A percentile compares a stretch with the other conserved stretches of the same genome.
Evolutionary conservation across 2,329 filamentous ascomycete genomes (phyloP).

Genomic region (Alternaria viburni): DNA sequence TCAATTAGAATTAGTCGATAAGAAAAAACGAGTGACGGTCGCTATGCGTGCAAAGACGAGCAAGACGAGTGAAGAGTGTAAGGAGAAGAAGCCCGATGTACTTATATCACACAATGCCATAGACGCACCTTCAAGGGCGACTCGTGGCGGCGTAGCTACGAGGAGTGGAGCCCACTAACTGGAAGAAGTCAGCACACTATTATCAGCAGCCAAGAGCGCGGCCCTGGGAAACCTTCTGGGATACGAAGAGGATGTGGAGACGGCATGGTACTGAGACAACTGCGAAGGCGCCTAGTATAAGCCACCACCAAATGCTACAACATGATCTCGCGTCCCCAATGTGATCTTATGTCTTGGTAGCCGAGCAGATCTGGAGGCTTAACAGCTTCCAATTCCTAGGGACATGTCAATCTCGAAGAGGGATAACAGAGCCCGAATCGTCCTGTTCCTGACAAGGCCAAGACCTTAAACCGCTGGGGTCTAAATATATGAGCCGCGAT

Average conservation of each 20-base stretch:
- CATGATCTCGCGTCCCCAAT: background rate
- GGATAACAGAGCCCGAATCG: background rate
- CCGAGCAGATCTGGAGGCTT: background rate
- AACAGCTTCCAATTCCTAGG: background rate
- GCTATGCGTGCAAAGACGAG: conserved; percentile 29
- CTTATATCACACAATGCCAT: conserved; percentile 25
- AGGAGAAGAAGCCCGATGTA: conserved; percentile 13
- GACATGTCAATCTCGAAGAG: background rate
- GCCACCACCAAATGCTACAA: background rate
- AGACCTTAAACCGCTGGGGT: conserved; percentile 14
- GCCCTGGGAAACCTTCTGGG: conserved; percentile 14
- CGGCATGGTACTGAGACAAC: conserved; percentile 2
- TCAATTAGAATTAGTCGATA: conserved; percentile 23
- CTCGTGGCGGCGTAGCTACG: conserved; percentile 26
- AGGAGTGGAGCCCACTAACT: conserved; percentile 23
- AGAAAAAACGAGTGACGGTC: conserved; percentile 35
- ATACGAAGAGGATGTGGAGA: conserved; percentile 25
- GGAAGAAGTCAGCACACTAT: conserved; percentile 20
- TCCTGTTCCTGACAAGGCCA: conserved; percentile 11
- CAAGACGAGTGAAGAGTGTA: conserved; percentile 26
- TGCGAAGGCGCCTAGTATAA: background rate
- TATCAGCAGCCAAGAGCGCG: conserved; percentile 27
- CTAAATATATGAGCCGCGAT: conserved; percentile 24
- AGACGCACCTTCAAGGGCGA: conserved; percentile 13
- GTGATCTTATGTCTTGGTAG: background rate